Base-by-base conservation (phyloP, 1,284 basidiomycete genomes). In the Ceratobasidium sp. region DNA sequence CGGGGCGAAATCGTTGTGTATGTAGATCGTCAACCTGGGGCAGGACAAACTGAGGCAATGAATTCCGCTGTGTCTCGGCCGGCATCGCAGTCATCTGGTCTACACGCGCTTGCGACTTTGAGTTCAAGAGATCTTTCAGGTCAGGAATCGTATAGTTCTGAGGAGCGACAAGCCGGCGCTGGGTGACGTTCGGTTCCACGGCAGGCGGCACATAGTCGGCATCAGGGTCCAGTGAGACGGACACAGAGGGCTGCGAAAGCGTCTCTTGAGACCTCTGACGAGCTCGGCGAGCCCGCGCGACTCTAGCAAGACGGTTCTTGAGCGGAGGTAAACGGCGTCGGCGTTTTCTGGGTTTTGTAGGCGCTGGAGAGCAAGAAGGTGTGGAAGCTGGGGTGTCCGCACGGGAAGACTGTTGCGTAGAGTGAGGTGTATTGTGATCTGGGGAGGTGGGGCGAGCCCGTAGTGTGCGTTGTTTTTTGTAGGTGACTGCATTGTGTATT, bases 121-220 rank as follows among this genome's bases (percentile, higher is more conserved):
- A 41, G 31, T 17, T 24, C 7, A 71, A n/a, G 3, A 71, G 19
- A 24, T 71, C 67, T 29, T 71, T 71, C 36, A 71, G 31, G 33
- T 71, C 67, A 11, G 67, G 67, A 8, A 71, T 71, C 41, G 67
- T 71, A 31, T 59, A 60, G 56, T 71, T 71, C 29, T 60, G 53
- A 51, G 67, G 67, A 14, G 67, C 67, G 11, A 41, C 54, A 22
- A 71, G 67, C 17, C 54, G 53, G n/a, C 67, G 67, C 31, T 59
- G 67, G n/a, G 45, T 57, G 2, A 71, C 27, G 59, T 71, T 71
- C n/a, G 56, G 41, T 22, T 71, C 65, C n/a, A n/a, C 27, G 9
- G 27, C 29, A 29, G 45, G 44, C 24, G 15, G 53, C 24, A 19
- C 44, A 17, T 71, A 36, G 2, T 48, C 56, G 36, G 59, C 67